Percentiles rank a stretch among this genome's conserved stretches.
Conservation (phyloP, 306 rosid species). For the Astragalus glycyphyllos region DNA sequence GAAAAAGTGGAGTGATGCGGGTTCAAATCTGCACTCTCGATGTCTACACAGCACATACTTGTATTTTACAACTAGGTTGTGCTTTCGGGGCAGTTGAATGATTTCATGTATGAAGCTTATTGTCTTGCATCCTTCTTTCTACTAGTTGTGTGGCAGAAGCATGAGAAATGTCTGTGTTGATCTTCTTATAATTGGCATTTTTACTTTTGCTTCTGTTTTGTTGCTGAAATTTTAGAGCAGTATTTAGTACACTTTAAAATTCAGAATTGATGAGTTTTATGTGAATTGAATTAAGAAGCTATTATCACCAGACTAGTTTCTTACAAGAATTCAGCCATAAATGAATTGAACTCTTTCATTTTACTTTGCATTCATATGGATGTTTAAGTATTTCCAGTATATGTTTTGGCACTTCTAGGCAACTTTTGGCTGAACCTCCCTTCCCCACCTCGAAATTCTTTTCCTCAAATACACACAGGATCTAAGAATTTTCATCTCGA, state of each 20-base stretch:
- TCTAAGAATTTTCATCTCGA: too few species aligned
- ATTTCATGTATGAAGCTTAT: not conserved
- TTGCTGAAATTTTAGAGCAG: not conserved
- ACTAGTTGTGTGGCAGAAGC: not conserved
- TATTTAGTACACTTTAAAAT: not conserved
- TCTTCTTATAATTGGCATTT: not conserved
- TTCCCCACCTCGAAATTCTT: too few species aligned
- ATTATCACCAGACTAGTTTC: not conserved
- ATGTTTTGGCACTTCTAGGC: too few species aligned
- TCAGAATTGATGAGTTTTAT: not conserved
- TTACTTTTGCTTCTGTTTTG: not conserved
- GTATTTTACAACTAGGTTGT: too few species aligned
- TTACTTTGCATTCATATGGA: too few species aligned
- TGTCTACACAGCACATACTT: too few species aligned
- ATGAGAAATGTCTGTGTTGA: not conserved
- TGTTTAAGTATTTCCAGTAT: too few species aligned
- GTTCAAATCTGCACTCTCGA: too few species aligned
- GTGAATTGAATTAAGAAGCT: not conserved
- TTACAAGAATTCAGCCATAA: constrained; percentile 17
- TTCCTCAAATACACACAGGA: too few species aligned
- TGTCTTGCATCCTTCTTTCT: constrained; percentile 25
- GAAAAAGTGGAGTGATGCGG: too few species aligned
- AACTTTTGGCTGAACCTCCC: too few species aligned
- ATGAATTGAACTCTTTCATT: constrained; percentile 12
- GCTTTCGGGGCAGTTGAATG: too few species aligned